These are phyloP conservation scores for Cyberlindnera veronae DNA, from an alignment of 805 yeast species.

Conservation along the genomic window DNA sequence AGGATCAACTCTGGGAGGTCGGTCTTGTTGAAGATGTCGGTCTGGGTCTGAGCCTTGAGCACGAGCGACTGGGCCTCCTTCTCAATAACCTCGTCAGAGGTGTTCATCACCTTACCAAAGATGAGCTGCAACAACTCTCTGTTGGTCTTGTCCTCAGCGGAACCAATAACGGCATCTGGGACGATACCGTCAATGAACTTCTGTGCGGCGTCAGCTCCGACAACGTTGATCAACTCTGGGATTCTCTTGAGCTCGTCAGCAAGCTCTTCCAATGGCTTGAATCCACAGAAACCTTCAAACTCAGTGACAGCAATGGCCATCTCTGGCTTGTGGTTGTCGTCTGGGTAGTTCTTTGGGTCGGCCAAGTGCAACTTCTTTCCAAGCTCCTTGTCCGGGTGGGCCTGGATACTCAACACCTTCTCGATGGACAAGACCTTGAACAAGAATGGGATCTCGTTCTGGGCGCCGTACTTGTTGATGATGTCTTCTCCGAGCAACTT, in stretches of 20 bases:
- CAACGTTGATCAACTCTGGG: slow-evolving; percentile 72
- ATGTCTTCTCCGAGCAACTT: slow-evolving; percentile 56
- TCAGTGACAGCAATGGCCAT: slow-evolving; percentile 97
- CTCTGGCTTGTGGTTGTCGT: slow-evolving; percentile 98
- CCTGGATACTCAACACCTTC: slow-evolving; percentile 93
- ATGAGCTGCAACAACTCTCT: slow-evolving; percentile 67
- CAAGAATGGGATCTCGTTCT: slow-evolving; percentile 78
- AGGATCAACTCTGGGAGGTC: slow-evolving; percentile 70
- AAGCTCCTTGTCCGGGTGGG: slow-evolving; percentile 91
- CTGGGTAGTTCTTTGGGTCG: slow-evolving; percentile 95
- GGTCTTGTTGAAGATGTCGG: slow-evolving; percentile 49
- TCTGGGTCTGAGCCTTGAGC: slow-evolving; percentile 54
- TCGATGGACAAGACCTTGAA: slow-evolving; percentile 92
- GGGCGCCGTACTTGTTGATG: slow-evolving; percentile 61
- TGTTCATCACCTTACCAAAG: slow-evolving; percentile 81
- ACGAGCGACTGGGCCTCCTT: slow-evolving; percentile 63
- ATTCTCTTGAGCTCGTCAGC: slow-evolving; percentile 62
- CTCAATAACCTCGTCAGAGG: slow-evolving; percentile 57
- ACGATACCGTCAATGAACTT: slow-evolving; percentile 50
- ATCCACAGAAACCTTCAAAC: slow-evolving; percentile 98
- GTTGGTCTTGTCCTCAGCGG: slow-evolving; percentile 53
- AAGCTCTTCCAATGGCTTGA: slow-evolving; percentile 83
- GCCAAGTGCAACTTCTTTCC: slow-evolving; percentile 70
- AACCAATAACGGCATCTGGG: slow-evolving; percentile 38
- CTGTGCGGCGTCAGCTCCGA: slow-evolving; percentile 57